Evolutionary conservation across 2,329 filamentous ascomycete species (phyloP).

Genomic region (Colletotrichum limetticola): DNA sequence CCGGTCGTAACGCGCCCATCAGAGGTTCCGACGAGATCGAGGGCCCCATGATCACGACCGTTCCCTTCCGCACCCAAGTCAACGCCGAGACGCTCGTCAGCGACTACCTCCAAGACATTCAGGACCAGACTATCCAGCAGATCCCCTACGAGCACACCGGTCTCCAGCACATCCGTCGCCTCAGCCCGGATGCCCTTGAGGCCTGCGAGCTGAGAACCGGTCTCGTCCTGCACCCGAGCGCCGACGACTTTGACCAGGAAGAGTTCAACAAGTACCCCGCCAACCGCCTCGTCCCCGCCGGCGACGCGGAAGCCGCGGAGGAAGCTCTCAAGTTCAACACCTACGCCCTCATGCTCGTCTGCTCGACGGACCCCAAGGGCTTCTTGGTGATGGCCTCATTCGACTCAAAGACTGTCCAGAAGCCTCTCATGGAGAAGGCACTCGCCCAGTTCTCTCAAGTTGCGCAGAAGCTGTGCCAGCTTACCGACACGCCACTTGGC

Average conservation of each 20-base stretch:
- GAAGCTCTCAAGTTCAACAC: slow-evolving; percentile 69
- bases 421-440: slow-evolving; percentile 62
- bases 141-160: slow-evolving; percentile 75
- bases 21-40: slow-evolving; percentile 63
- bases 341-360: slow-evolving; percentile 74
- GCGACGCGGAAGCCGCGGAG: slow-evolving; percentile 66
- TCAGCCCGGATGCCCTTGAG: slow-evolving; percentile 64
- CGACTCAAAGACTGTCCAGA: slow-evolving; percentile 68
- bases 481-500: slow-evolving; percentile 44
- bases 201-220: slow-evolving; percentile 67
- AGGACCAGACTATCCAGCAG: slow-evolving; percentile 64
- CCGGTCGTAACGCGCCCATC: slow-evolving; percentile 63
- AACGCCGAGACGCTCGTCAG: slow-evolving; percentile 52
- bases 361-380: slow-evolving; percentile 65
- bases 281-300: slow-evolving; percentile 63
- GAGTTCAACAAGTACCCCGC: slow-evolving; percentile 50
- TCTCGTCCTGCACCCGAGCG: slow-evolving; percentile 63
- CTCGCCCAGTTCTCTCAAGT: slow-evolving; percentile 63
- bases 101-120: slow-evolving; percentile 66
- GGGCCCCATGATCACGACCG: slow-evolving; percentile 70
- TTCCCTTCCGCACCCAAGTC: slow-evolving; percentile 64
- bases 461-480: slow-evolving; percentile 59
- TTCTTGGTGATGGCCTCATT: slow-evolving; percentile 73
- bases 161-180: slow-evolving; percentile 67
- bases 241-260: slow-evolving; percentile 44